These are phyloP conservation scores for Mikania micrantha DNA, from an alignment of 129 eudicot genomes.

Conservation along the genomic window DNA sequence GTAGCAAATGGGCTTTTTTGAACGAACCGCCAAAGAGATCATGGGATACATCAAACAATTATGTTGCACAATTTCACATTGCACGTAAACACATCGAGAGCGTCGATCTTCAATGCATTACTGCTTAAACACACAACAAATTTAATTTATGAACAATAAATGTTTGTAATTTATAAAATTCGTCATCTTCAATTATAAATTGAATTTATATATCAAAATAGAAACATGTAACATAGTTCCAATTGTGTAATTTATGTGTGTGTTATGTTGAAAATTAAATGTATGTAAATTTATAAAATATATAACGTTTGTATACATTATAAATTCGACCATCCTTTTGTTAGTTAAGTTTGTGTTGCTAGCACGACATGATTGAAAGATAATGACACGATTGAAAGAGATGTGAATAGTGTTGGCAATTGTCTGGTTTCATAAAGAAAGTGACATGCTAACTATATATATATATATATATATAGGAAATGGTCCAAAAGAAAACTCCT, in stretches of 20 bases:
- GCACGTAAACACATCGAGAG: slow-evolving; percentile 21
- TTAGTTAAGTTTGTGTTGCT: background rate
- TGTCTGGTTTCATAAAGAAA: slow-evolving; percentile 6
- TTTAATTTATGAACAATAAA: background rate
- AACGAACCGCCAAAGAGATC: slow-evolving; percentile 28
- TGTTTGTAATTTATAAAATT: background rate
- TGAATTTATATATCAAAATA: too few relatives aligned
- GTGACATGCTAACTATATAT: slow-evolving; percentile 13
- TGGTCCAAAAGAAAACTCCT: too few relatives aligned
- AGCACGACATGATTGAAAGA: background rate
- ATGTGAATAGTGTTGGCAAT: background rate
- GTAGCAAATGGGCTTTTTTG: slow-evolving; percentile 33
- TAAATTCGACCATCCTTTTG: background rate
- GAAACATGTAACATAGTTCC: too few relatives aligned
- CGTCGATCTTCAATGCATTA: background rate
- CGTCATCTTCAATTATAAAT: too few relatives aligned
- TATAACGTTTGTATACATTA: background rate
- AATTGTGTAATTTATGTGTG: too few relatives aligned
- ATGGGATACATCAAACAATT: slow-evolving; percentile 12
- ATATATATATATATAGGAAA: too few relatives aligned
- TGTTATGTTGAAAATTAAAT: too few relatives aligned
- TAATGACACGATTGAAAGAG: background rate
- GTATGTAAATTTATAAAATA: background rate
- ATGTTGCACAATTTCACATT: slow-evolving; percentile 26
- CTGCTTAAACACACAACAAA: too few relatives aligned